These are phyloP conservation scores for Psilocybe subaeruginosa DNA, from an alignment of 768 basidiomycete genomes.

Conservation along the genomic window DNA sequence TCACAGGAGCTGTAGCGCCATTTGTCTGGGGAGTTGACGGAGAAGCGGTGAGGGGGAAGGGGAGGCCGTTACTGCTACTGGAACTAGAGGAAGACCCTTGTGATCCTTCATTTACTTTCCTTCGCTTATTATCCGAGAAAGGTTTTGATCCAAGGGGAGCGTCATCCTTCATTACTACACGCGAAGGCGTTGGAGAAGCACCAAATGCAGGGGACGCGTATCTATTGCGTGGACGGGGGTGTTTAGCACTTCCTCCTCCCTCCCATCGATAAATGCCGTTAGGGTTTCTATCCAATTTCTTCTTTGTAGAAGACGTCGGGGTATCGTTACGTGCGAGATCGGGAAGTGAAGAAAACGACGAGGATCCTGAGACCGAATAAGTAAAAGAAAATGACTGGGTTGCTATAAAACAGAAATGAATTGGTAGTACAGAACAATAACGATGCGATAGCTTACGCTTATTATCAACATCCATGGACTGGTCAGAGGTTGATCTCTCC, in stretches of 20 bases:
- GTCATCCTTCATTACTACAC: constrained; percentile 38
- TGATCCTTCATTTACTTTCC: constrained; percentile 54
- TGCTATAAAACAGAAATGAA: not conserved
- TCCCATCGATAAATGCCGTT: constrained; percentile 77
- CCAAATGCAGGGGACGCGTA: constrained; percentile 78
- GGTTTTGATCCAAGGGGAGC: constrained; percentile 34
- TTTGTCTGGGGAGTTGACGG: not conserved
- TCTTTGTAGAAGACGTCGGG: constrained; percentile 44
- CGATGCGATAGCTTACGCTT: not conserved
- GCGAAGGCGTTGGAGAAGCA: constrained; percentile 47
- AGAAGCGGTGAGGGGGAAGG: constrained; percentile 35
- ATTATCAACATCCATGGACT: not conserved
- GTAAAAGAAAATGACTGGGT: not conserved
- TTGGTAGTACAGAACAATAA: not conserved
- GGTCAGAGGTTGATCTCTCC: not conserved
- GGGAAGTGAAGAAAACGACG: not conserved
- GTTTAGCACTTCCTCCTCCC: constrained; percentile 75
- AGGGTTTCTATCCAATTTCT: constrained; percentile 67
- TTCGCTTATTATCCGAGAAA: constrained; percentile 58
- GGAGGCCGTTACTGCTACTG: constrained; percentile 14
- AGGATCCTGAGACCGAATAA: not conserved
- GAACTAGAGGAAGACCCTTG: constrained; percentile 6
- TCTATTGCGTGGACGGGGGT: constrained; percentile 55
- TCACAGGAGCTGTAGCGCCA: constrained; percentile 27
- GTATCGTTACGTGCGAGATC: not conserved